phyloP scores from a whole-genome alignment of 2,329 filamentous ascomycete genomes.

The Xylariomycetidae sp. region DNA sequence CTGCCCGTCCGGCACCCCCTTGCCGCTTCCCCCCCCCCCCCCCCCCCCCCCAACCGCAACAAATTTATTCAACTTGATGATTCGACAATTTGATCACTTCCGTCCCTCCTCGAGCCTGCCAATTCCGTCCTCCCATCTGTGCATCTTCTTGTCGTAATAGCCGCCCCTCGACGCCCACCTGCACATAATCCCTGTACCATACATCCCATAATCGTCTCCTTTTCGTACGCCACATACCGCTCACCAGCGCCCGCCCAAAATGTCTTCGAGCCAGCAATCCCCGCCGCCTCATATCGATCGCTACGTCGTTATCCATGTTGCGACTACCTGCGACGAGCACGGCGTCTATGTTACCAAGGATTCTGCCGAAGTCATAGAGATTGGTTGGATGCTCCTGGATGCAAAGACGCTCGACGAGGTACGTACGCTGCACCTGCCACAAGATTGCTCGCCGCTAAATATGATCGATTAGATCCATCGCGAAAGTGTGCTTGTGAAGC shows the following conservation, averaged over 20 bases:
- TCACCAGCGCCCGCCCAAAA: slow-evolving; percentile 5
- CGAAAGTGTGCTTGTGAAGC: slow-evolving; percentile 95
- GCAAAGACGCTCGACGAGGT: slow-evolving; percentile 92
- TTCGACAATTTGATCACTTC: too few relatives aligned
- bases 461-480: slow-evolving; percentile 66
- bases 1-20: background rate
- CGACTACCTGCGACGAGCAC: slow-evolving; percentile 98
- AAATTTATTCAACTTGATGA: slow-evolving; percentile 9
- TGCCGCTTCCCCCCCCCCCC: background rate
- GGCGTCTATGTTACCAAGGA: slow-evolving; percentile 99
- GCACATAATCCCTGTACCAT: background rate
- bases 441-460: background rate
- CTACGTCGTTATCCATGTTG: slow-evolving; percentile 97
- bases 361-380: slow-evolving; percentile 97
- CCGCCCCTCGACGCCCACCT: too few relatives aligned
- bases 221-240: background rate
- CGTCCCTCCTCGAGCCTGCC: too few relatives aligned
- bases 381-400: slow-evolving; percentile 95
- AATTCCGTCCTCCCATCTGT: too few relatives aligned
- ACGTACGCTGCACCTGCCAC: slow-evolving; percentile 29
- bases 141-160: too few relatives aligned
- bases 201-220: background rate
- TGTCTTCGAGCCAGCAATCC: slow-evolving; percentile 41
- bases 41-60: slow-evolving; percentile 5
- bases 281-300: slow-evolving; percentile 77